phyloP scores from a whole-genome alignment of 1,284 basidiomycete species.

The Tilletia horrida region DNA sequence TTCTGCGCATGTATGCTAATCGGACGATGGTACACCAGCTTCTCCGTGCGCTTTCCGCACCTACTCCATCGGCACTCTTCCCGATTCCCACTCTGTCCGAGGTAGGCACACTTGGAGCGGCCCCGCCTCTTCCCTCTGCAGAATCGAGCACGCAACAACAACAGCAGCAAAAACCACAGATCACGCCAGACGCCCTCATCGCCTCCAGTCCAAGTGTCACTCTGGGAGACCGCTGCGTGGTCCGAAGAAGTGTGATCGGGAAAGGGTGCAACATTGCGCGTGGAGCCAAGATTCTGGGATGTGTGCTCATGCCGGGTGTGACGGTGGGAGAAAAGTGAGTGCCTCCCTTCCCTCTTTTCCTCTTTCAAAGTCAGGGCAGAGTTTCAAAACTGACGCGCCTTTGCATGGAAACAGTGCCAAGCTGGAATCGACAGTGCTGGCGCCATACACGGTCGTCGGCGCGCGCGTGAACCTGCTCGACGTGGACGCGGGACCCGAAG shows the following conservation, averaged over 20 bases:
- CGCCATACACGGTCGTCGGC: slow-evolving; percentile 75
- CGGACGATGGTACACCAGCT: too few species aligned
- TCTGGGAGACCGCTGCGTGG: slow-evolving; percentile 74
- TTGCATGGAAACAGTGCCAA: slow-evolving; percentile 65
- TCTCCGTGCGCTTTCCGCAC: slow-evolving; percentile 5
- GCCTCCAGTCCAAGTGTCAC: slow-evolving; percentile 68
- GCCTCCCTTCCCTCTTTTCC: not conserved
- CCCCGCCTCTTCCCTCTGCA: slow-evolving; percentile 9
- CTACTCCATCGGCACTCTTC: not conserved
- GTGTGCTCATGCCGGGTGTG: slow-evolving; percentile 76
- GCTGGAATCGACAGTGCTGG: slow-evolving; percentile 82
- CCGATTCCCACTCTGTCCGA: slow-evolving; percentile 1
- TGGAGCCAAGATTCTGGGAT: slow-evolving; percentile 78
- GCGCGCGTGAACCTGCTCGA: slow-evolving; percentile 72
- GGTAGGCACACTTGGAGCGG: slow-evolving; percentile 15
- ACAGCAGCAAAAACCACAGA: slow-evolving; percentile 64
- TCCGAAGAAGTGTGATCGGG: slow-evolving; percentile 85
- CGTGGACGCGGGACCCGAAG: slow-evolving; percentile 76
- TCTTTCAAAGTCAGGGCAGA: slow-evolving; percentile 3
- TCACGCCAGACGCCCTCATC: slow-evolving; percentile 79
- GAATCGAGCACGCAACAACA: slow-evolving; percentile 13
- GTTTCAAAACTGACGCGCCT: slow-evolving; percentile 18
- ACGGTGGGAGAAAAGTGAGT: slow-evolving; percentile 77
- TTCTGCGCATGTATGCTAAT: too few species aligned
- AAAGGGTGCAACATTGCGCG: slow-evolving; percentile 83